Evolutionary conservation across 2,329 filamentous ascomycete genomes (phyloP), one percentile per base, ranked within the genome.

Genomic region (Clarireedia sp.): DNA sequence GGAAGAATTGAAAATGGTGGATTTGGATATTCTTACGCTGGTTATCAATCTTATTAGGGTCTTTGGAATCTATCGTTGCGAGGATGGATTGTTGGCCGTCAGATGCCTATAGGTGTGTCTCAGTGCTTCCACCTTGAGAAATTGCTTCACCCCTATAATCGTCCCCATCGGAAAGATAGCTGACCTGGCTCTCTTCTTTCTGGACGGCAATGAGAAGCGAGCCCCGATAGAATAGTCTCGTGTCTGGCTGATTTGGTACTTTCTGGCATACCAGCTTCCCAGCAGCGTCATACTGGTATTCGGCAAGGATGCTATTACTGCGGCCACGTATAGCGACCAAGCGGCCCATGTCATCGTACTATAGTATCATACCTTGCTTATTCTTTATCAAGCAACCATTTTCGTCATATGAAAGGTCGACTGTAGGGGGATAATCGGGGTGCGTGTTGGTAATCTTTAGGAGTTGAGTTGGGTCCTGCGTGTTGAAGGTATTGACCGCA

Each of bases 381-480:
- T 54, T 33, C 10, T 44, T 29, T 5, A 33, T 48, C 23, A 54
- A 54, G 33, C 51, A 54, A 29, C 43, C 51, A 23, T 37, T 48
- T 3, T 12, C 3, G 24, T 48, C 51, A 40, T 54, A 54, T 16
- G 38, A 29, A 10, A 54, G 43, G 12, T 21, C 21, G 7, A 24
- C 43, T 5, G 5, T 7, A 2, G 43, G 12, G 4, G 44, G 23
- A 33, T 54, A 48, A 21, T 12, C 8, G 21, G 51, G 33, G 16
- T 54, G 43, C 17, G 51, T 48, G 16, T 54, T 54, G 43, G 21
- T 48, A 8, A 54, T n/a, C n/a, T 41, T 36, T 6, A 17, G n/a
- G 23, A 54, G 51, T 29, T 54, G 51, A 26, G 51, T 54, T 21
- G 51, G 51, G 1, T 54, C 51, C 5, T 41, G 33, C 21, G 51